Percentiles rank a stretch among this genome's conserved stretches.
These are phyloP conservation scores for Mycena filopes DNA, from an alignment of 768 basidiomycete genomes.

Conservation along the genomic window DNA sequence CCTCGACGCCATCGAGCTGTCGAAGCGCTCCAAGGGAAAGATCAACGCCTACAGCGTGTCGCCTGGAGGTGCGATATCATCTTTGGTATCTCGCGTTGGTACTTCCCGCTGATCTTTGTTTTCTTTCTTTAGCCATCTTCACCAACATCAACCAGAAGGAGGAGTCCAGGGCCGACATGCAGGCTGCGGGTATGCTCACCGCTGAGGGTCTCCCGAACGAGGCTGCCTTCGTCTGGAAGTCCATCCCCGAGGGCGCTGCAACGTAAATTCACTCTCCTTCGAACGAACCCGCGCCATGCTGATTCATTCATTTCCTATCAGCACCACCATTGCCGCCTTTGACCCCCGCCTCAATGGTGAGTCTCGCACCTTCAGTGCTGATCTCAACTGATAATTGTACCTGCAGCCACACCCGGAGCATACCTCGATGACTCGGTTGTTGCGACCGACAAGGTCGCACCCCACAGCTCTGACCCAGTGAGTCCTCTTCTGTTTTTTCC, in stretches of 20 bases:
- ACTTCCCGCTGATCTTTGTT: too few species aligned
- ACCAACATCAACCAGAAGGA: too few species aligned
- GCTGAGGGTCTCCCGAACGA: background rate
- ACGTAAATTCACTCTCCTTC: background rate
- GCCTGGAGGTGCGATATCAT: background rate
- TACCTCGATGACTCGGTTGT: slow-evolving; percentile 12
- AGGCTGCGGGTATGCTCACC: background rate
- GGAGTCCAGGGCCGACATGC: too few species aligned
- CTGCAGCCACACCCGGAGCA: slow-evolving; percentile 1
- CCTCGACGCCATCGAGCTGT: background rate
- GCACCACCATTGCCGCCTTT: slow-evolving; percentile 12
- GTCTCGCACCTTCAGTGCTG: background rate
- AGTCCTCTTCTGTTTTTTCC: too few species aligned
- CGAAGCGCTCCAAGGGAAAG: background rate
- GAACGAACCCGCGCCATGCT: background rate
- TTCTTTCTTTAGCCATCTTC: too few species aligned
- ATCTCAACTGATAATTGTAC: background rate
- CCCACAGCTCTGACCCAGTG: too few species aligned
- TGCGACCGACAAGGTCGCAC: background rate
- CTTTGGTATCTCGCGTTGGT: too few species aligned
- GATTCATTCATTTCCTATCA: background rate
- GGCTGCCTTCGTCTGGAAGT: background rate
- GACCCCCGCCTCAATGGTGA: slow-evolving; percentile 12
- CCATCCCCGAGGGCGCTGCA: slow-evolving; percentile 6
- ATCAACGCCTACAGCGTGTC: background rate